A percentile compares a stretch with the other conserved stretches of the same genome.
These are phyloP conservation scores for Hanseniaspora gamundiae DNA, from an alignment of 1,139 yeast species.

Conservation along the genomic window DNA sequence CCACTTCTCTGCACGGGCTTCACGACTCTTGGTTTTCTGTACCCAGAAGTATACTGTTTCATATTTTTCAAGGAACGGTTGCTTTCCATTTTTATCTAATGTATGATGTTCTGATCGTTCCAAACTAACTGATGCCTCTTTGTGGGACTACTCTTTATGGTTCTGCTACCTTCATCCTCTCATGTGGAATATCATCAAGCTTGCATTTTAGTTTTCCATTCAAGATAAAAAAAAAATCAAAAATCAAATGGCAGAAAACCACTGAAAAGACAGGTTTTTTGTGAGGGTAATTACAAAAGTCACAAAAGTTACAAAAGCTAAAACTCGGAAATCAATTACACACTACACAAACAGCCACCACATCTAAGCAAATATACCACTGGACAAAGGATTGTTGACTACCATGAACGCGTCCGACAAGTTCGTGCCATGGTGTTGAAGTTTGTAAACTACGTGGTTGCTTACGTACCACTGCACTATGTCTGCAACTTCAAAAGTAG, in stretches of 20 bases:
- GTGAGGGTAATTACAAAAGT: no score
- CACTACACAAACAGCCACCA: no score
- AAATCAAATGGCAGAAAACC: no score
- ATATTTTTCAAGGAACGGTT: background rate
- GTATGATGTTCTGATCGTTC: background rate
- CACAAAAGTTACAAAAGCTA: no score
- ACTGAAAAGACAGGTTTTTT: no score
- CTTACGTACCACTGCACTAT: slow-evolving; percentile 48
- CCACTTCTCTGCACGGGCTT: background rate
- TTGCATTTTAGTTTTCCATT: no score
- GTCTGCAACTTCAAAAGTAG: slow-evolving; percentile 36
- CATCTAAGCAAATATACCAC: background rate
- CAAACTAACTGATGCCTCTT: no score
- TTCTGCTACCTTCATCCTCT: no score
- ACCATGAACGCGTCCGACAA: background rate
- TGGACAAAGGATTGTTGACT: background rate
- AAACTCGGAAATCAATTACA: no score
- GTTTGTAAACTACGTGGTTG: slow-evolving; percentile 28
- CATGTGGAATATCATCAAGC: no score
- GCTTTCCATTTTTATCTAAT: background rate
- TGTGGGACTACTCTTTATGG: no score
- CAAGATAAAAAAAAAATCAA: no score
- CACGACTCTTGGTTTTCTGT: background rate
- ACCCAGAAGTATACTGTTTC: background rate
- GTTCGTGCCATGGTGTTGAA: slow-evolving; percentile 1